These are phyloP conservation scores for Irpex sp. DNA, from an alignment of 1,284 basidiomycete species.

Conservation along the genomic window DNA sequence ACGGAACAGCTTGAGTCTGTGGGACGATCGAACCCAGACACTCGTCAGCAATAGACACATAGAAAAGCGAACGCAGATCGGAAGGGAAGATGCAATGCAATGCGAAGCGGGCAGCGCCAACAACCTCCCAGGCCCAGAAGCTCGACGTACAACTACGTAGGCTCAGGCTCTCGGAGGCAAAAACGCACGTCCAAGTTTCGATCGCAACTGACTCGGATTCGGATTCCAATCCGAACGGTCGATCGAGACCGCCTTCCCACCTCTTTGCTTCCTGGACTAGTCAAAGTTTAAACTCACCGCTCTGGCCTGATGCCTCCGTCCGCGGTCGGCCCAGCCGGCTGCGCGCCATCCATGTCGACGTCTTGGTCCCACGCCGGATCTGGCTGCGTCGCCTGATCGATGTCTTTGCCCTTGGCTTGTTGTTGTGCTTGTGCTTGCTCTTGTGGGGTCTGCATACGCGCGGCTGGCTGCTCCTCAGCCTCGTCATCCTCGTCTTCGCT, in stretches of 20 bases:
- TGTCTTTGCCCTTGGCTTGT: conserved; percentile 27
- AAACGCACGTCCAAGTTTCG: not conserved
- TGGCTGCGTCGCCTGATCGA: conserved; percentile 20
- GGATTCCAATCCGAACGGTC: not conserved
- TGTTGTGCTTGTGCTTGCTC: conserved; percentile 29
- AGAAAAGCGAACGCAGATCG: not conserved
- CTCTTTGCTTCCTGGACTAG: not conserved
- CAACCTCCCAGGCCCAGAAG: not conserved
- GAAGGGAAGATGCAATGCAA: not conserved
- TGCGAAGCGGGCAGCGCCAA: not conserved
- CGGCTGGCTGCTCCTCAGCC: conserved; percentile 45
- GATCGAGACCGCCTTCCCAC: not conserved
- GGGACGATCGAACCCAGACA: not conserved
- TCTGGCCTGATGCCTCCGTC: conserved; percentile 45
- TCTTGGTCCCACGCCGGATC: conserved; percentile 63
- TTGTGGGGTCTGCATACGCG: conserved; percentile 38
- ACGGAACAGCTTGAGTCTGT: conserved; percentile 75
- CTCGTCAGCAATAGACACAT: not conserved
- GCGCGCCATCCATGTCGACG: conserved; percentile 50
- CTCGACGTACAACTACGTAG: not conserved
- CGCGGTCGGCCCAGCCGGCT: conserved; percentile 25
- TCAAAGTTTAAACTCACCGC: conserved; percentile 36
- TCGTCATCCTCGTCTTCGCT: conserved; percentile 46
- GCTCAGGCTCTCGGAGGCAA: not conserved
- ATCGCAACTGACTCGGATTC: not conserved